Conservation (phyloP, 192 early-diverging fungal species). For the Mortierella claussenii region DNA sequence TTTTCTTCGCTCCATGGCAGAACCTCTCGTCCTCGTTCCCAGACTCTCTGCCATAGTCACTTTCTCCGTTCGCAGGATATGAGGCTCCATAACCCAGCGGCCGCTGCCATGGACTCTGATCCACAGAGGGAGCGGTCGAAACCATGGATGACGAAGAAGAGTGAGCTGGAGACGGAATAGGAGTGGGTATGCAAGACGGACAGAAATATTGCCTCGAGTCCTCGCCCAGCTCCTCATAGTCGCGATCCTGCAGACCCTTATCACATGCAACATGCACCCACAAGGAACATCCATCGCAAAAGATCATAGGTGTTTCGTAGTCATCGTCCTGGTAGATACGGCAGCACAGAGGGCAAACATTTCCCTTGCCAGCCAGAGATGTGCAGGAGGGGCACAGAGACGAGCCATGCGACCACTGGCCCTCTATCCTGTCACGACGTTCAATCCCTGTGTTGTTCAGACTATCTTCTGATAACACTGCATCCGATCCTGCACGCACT, state of each 20-base stretch:
- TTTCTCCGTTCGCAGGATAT: background rate
- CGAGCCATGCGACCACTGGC: slow-evolving; percentile 60
- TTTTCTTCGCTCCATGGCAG: slow-evolving; percentile 10
- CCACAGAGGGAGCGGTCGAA: slow-evolving; percentile 24
- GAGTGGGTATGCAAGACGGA: slow-evolving; percentile 55
- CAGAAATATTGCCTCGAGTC: slow-evolving; percentile 69
- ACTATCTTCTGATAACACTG: no score
- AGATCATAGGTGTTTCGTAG: slow-evolving; percentile 68
- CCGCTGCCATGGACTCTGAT: slow-evolving; percentile 22
- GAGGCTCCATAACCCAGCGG: background rate
- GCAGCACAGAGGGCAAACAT: slow-evolving; percentile 67
- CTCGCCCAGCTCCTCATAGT: slow-evolving; percentile 67
- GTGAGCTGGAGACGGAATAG: slow-evolving; percentile 27
- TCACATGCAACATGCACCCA: slow-evolving; percentile 74
- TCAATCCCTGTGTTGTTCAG: no score
- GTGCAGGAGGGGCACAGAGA: slow-evolving; percentile 64
- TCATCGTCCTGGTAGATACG: slow-evolving; percentile 59
- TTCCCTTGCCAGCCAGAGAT: slow-evolving; percentile 56
- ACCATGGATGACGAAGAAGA: slow-evolving; percentile 36
- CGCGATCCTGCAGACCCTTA: slow-evolving; percentile 51
- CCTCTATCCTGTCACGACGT: slow-evolving; percentile 3
- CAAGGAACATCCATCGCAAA: slow-evolving; percentile 66
- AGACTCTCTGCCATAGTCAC: slow-evolving; percentile 4
- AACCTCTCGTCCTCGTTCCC: slow-evolving; percentile 12
- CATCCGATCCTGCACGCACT: background rate